Base-by-base conservation (phyloP, 2,329 filamentous ascomycete genomes). In the Trichoderma gracile region DNA sequence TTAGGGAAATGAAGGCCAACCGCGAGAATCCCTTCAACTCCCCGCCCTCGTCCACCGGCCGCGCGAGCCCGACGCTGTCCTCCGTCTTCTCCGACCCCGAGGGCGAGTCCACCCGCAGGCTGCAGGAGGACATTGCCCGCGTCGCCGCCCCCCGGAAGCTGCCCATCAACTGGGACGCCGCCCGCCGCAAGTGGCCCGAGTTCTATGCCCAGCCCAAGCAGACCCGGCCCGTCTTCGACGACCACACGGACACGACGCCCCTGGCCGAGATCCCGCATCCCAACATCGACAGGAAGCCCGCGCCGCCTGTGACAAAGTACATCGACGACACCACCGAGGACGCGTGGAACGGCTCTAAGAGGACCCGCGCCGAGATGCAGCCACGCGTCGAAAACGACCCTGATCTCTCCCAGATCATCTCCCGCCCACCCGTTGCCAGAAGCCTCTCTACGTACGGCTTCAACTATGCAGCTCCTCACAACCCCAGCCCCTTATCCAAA, bases 11-110 rank as follows among this genome's bases (percentile, higher is more conserved):
- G 80, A 79, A 81, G 55, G 76, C 80, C 68, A 80, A 82, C 74
- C 78, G 79, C 73, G 78, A 83, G 65, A 83, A 85, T 72, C 83
- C 83, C 6, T 85, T 84, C 76, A 84, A 83, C 74, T 85, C 83
- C 21, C 84, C 84, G 5, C 83, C 83, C 21, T 84, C 83, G 7
- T 86, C 83, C 7, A 85, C 83, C 33, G 83, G 83, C 72, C 84
- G 82, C 66, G 78, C 85, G 67, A 84, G 81, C 71, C 79, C 81
- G 61, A 85, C 82, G 52, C 71, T 80, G 58, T 84, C 83, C 43
- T 81, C 82, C 47, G 75, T 85, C 69, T 82, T 84, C 66, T 80
- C 82, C 63, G 79, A 80, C 64, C 81, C 80, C 43, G 82, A 84
- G 65, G 81, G 79, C 72, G 83, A 85, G 72, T 84, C 82, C 33